phyloP scores from a whole-genome alignment of 192 early-diverging fungal genomes.

The Podochytrium sp. region DNA sequence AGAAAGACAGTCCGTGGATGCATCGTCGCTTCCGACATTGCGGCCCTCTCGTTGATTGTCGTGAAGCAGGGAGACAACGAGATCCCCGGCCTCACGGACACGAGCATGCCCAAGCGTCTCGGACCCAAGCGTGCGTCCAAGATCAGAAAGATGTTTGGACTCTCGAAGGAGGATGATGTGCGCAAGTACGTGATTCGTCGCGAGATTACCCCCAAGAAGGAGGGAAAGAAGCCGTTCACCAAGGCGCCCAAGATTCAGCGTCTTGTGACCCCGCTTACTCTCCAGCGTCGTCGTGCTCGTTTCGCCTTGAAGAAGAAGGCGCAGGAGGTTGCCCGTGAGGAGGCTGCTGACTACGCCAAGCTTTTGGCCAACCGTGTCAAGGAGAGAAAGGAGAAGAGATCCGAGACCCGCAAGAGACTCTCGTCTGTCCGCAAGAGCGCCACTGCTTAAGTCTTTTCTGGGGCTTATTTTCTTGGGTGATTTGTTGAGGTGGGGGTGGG shows the following conservation, averaged over 20 bases:
- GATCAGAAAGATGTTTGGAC: conserved; percentile 99
- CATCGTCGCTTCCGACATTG: conserved; percentile 93
- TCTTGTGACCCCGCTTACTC: conserved; percentile 93
- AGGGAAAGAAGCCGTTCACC: conserved; percentile 90
- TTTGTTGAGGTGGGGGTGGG: not conserved
- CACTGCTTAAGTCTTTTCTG: conserved; percentile 32
- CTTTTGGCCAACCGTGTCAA: conserved; percentile 91
- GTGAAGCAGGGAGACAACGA: conserved; percentile 97
- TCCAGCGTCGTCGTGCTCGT: conserved; percentile 94
- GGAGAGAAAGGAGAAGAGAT: conserved; percentile 89
- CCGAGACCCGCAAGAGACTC: conserved; percentile 73
- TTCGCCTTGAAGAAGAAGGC: conserved; percentile 86
- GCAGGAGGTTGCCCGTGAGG: conserved; percentile 80
- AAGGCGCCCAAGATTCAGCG: conserved; percentile 99
- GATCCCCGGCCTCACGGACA: conserved; percentile 95
- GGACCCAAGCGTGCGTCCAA: conserved; percentile 98
- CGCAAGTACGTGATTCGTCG: conserved; percentile 99
- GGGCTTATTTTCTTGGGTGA: not conserved
- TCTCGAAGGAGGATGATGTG: conserved; percentile 98
- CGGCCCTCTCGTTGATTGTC: conserved; percentile 92
- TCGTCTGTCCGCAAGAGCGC: conserved; percentile 64
- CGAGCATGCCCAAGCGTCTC: conserved; percentile 91
- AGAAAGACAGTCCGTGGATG: conserved; percentile 99
- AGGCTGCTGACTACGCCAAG: conserved; percentile 70
- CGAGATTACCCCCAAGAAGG: conserved; percentile 82